These are phyloP conservation scores for Lonicera japonica DNA, from an alignment of 129 eudicot genomes.

Conservation along the genomic window DNA sequence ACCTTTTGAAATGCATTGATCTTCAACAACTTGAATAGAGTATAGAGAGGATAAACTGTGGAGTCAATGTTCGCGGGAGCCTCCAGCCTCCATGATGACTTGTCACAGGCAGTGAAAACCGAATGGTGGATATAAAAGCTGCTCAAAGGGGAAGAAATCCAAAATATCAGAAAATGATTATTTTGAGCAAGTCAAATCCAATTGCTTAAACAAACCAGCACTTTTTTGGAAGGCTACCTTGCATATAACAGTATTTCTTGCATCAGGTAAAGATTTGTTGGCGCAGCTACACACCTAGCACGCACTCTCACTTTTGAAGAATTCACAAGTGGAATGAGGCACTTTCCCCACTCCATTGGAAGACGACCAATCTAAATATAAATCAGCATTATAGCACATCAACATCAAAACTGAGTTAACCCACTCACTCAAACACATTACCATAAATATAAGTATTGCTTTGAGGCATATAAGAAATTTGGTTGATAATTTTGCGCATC, in stretches of 20 bases:
- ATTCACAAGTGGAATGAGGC: constrained; percentile 77
- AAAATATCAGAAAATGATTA: background rate
- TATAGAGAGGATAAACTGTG: constrained; percentile 57
- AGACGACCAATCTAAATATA: constrained; percentile 60
- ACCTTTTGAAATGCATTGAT: constrained; percentile 67
- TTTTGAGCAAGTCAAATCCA: background rate
- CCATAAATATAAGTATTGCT: no score
- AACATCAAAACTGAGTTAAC: no score
- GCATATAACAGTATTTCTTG: constrained; percentile 70
- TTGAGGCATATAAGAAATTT: no score
- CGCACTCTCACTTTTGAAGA: constrained; percentile 67
- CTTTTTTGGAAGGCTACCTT: constrained; percentile 34
- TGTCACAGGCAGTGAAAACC: constrained; percentile 41
- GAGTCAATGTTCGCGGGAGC: constrained; percentile 39
- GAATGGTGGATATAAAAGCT: constrained; percentile 72
- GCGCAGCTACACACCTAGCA: constrained; percentile 74
- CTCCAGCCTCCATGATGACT: constrained; percentile 64
- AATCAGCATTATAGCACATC: background rate
- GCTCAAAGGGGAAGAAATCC: constrained; percentile 9
- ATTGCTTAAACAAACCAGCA: no score
- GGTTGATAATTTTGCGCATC: no score
- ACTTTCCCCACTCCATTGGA: constrained; percentile 86
- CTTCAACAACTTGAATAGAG: constrained; percentile 61
- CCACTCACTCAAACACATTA: no score
- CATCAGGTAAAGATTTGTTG: constrained; percentile 45